A percentile compares a stretch with the other conserved stretches of the same genome.
Conservation (phyloP, 2,329 filamentous ascomycete species). For the Cladosporium oxysporum region DNA sequence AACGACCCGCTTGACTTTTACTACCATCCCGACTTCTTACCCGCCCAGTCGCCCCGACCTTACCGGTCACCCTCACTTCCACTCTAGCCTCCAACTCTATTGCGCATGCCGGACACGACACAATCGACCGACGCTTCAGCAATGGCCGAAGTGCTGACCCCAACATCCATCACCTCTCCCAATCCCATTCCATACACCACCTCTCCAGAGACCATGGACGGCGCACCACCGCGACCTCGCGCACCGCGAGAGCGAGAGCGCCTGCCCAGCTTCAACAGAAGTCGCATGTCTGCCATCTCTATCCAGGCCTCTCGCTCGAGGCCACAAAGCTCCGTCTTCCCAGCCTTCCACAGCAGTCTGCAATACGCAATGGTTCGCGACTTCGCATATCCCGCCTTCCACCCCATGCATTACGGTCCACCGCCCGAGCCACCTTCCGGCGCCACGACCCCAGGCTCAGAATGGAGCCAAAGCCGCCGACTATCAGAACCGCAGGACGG, state of each 20-base stretch:
- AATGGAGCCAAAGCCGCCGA: slow-evolving; percentile 70
- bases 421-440: slow-evolving; percentile 76
- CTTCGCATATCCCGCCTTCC: slow-evolving; percentile 82
- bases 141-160: slow-evolving; percentile 16
- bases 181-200: slow-evolving; percentile 12
- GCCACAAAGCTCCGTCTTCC: slow-evolving; percentile 73
- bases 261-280: slow-evolving; percentile 13
- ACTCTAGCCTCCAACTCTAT: not conserved
- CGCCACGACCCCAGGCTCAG: slow-evolving; percentile 81
- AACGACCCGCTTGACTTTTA: not conserved
- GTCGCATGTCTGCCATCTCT: slow-evolving; percentile 14
- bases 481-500: slow-evolving; percentile 64
- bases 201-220: slow-evolving; percentile 11
- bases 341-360: slow-evolving; percentile 80
- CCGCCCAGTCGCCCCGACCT: not conserved
- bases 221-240: not conserved
- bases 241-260: slow-evolving; percentile 12
- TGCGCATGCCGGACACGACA: slow-evolving; percentile 7
- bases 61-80: not conserved
- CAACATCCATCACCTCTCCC: slow-evolving; percentile 5
- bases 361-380: slow-evolving; percentile 90
- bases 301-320: slow-evolving; percentile 12
- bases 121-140: not conserved
- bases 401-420: slow-evolving; percentile 94
- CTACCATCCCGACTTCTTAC: not conserved